Percentiles rank a stretch among this genome's conserved stretches.
These are phyloP conservation scores for Rauvolfia tetraphylla DNA, from an alignment of 257 asterid genomes.

Conservation along the genomic window DNA sequence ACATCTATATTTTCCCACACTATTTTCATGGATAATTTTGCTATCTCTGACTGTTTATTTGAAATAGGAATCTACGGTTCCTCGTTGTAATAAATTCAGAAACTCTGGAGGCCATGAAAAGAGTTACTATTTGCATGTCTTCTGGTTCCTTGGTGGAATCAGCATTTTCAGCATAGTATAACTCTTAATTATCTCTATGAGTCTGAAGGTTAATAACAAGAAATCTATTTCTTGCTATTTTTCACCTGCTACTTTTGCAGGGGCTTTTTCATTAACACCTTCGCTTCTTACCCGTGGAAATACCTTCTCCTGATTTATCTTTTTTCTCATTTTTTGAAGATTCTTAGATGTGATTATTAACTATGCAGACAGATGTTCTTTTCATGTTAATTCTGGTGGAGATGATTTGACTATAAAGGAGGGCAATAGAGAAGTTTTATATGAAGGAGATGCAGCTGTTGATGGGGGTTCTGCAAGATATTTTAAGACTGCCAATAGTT, in stretches of 20 bases:
- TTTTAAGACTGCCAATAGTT: slow-evolving; percentile 26
- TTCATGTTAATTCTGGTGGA: slow-evolving; percentile 82
- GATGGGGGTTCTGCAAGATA: slow-evolving; percentile 59
- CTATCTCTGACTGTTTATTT: too few species aligned
- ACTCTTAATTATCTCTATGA: not conserved
- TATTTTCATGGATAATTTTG: too few species aligned
- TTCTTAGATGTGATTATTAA: slow-evolving; percentile 2
- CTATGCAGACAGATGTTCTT: slow-evolving; percentile 70
- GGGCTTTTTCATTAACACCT: not conserved
- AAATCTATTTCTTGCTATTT: not conserved
- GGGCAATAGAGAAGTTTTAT: slow-evolving; percentile 32
- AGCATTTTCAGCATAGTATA: too few species aligned
- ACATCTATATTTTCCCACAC: too few species aligned
- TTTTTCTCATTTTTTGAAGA: not conserved
- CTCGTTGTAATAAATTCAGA: too few species aligned
- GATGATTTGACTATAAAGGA: slow-evolving; percentile 43
- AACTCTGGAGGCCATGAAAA: too few species aligned
- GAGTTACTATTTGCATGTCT: too few species aligned
- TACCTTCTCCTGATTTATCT: slow-evolving; percentile 4
- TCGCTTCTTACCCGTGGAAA: not conserved
- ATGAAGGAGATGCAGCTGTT: slow-evolving; percentile 63
- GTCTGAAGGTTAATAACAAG: not conserved
- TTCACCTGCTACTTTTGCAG: not conserved
- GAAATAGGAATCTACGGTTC: too few species aligned
- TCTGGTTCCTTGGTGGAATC: too few species aligned